Evolutionary conservation across 495 filamentous ascomycete species (phyloP).

Genomic region (Polyplosphaeria fusca): DNA sequence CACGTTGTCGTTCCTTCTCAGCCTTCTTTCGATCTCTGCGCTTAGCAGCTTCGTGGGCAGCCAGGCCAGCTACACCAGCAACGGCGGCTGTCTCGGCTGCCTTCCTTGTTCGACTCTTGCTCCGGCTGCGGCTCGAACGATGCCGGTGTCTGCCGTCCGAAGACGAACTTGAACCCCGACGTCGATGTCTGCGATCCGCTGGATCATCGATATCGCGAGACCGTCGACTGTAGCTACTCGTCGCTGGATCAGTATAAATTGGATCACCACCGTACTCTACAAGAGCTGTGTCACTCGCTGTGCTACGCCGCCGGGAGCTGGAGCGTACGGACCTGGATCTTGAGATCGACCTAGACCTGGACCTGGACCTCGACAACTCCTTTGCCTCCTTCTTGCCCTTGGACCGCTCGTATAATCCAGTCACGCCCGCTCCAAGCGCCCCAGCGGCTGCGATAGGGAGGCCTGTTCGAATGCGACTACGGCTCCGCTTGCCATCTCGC

Average conservation of each 20-base stretch:
- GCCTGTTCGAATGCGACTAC: conserved; percentile 58
- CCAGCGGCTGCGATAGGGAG: conserved; percentile 71
- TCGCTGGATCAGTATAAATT: conserved; percentile 36
- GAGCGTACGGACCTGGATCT: conserved; percentile 54
- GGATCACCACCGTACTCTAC: conserved; percentile 76
- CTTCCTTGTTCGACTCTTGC: conserved; percentile 44
- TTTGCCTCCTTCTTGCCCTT: conserved; percentile 65
- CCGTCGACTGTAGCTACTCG: conserved; percentile 20
- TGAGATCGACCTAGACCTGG: conserved; percentile 50
- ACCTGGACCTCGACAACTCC: conserved; percentile 51
- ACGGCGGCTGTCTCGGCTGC: conserved; percentile 67
- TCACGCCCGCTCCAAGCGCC: conserved; percentile 71
- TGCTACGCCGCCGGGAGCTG: conserved; percentile 50
- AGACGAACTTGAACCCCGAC: conserved; percentile 33
- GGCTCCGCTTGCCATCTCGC: conserved; percentile 53
- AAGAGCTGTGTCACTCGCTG: conserved; percentile 65
- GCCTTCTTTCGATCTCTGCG: conserved; percentile 59
- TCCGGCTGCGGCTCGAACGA: conserved; percentile 39
- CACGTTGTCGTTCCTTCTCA: conserved; percentile 39
- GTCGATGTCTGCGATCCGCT: conserved; percentile 31
- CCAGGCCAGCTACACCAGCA: conserved; percentile 71
- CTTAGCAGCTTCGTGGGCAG: conserved; percentile 67
- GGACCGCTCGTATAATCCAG: conserved; percentile 75
- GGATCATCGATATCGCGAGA: conserved; percentile 33
- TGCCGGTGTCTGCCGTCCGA: conserved; percentile 55